Conservation (phyloP, 1,139 yeast species). For the Yamadazyma diddensiae region DNA sequence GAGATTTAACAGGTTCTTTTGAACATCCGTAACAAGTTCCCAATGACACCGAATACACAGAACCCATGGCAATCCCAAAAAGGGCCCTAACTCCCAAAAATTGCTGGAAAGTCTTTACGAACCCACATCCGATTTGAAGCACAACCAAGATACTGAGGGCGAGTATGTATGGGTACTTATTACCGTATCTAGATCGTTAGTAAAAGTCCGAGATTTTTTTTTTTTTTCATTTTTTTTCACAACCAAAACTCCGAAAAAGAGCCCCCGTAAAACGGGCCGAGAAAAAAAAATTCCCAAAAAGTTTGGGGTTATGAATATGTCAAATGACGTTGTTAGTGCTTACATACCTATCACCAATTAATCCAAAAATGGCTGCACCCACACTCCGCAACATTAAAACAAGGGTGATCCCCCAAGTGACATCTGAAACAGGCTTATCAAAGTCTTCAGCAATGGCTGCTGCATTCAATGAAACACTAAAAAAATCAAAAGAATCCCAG, state of each 20-base stretch:
- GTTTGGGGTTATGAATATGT: no score
- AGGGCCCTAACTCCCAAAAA: conserved; percentile 40
- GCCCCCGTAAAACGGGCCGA: no score
- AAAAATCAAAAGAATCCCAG: conserved; percentile 42
- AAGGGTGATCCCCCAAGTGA: conserved; percentile 45
- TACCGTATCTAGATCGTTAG: no score
- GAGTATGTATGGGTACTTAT: conserved; percentile 37
- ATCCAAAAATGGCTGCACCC: conserved; percentile 40
- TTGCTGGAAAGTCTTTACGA: conserved; percentile 34
- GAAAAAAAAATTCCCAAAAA: no score
- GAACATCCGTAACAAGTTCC: conserved; percentile 41
- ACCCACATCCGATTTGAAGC: conserved; percentile 41
- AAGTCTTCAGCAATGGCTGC: conserved; percentile 28
- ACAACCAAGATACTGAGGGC: conserved; percentile 29
- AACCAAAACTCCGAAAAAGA: no score
- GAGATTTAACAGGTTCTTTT: conserved; percentile 12
- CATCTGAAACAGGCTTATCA: conserved; percentile 23
- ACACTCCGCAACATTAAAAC: conserved; percentile 45
- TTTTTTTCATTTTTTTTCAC: no score
- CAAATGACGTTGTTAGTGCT: no score
- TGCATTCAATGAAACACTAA: conserved; percentile 35
- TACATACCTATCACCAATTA: conserved; percentile 38
- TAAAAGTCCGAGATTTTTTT: no score
- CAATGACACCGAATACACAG: conserved; percentile 37
- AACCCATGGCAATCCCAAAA: conserved; percentile 46